Evolutionary conservation across 176 grass and related monocot species (phyloP), one percentile per base, ranked within the genome.

Genomic region (Carex parvula): DNA sequence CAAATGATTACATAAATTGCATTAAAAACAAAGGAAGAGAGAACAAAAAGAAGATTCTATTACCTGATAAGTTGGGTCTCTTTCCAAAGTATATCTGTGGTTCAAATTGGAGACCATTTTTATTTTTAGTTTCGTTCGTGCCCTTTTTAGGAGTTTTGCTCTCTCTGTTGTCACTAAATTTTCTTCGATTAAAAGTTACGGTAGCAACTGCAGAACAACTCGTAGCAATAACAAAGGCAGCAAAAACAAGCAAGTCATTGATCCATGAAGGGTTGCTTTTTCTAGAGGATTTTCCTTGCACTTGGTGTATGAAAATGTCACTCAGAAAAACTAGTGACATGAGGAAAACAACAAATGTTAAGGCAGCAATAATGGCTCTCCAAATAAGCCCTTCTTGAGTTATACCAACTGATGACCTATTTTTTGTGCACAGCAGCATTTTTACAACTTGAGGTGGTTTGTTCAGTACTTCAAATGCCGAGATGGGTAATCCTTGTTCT

Each of bases 21-120:
- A 69, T 54, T 60, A 14, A 80, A 42, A 77, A 48, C 16, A 18
- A 62, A 56, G 48, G 16, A 48, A 69, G 35, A 60, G 35, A 50
- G 62, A 61, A 74, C 16, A 18, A n/a, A 73, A 71, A 75, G 30
- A 48, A 73, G 33, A 82, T 29, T 54, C 4, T 21, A 22, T 87
- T 87, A 90, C 85, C 84, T 90, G 63, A 59, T 46, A 90, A 44
- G 56, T 87, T 84, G 22, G 88, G 88, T 79, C 85, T 84, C n/a
- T 70, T 84, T 60, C 88, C 84, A 44, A 84, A 87, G 39, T 48
- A 71, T 67, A 90, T 80, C 79, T 87, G 81, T 70, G 81, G 72
- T 37, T 81, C 75, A 76, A 64, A 48, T n/a, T 53, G 7, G 18
- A 72, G 54, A 56, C 61, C 85, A 68, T 84, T 42, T 8, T 33